Evolutionary conservation across 2,329 filamentous ascomycete genomes (phyloP).

Genomic region (Pseudopithomyces chartarum): DNA sequence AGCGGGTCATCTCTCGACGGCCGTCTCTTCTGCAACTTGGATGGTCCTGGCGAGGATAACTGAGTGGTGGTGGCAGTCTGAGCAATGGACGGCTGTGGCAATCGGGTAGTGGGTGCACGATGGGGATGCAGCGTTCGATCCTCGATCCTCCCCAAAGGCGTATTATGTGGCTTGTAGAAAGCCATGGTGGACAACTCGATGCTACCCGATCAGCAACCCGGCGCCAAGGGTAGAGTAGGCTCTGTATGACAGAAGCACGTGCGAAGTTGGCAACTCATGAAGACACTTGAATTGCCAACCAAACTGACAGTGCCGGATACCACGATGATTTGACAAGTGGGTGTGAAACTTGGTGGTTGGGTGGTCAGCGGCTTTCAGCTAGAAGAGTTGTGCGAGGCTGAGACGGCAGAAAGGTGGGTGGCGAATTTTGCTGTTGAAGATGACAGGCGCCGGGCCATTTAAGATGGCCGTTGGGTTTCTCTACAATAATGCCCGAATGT

Average conservation of each 20-base stretch:
- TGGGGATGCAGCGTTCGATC: constrained; percentile 29
- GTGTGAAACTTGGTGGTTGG: constrained; percentile 22
- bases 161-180: constrained; percentile 47
- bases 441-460: constrained; percentile 36
- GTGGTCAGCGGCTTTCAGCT: constrained; percentile 44
- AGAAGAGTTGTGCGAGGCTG: no score
- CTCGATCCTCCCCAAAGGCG: constrained; percentile 39
- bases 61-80: constrained; percentile 36
- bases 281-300: constrained; percentile 40
- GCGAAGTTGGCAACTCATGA: constrained; percentile 47
- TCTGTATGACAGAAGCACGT: constrained; percentile 39
- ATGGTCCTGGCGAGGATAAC: constrained; percentile 29
- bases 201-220: constrained; percentile 37
- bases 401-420: constrained; percentile 31
- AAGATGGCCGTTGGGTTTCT: constrained; percentile 32
- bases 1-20: constrained; percentile 37
- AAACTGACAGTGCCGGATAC: constrained; percentile 26
- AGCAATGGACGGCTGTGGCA: constrained; percentile 44
- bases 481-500: constrained; percentile 32
- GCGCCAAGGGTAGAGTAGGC: constrained; percentile 25
- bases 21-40: constrained; percentile 44
- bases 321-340: constrained; percentile 23
- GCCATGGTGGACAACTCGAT: constrained; percentile 46
- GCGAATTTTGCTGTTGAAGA: constrained; percentile 35
- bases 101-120: constrained; percentile 37